Evolutionary conservation across 306 rosid genomes (phyloP), one percentile per base, ranked within the genome.

Genomic region (Pyrus bretschneideri): DNA sequence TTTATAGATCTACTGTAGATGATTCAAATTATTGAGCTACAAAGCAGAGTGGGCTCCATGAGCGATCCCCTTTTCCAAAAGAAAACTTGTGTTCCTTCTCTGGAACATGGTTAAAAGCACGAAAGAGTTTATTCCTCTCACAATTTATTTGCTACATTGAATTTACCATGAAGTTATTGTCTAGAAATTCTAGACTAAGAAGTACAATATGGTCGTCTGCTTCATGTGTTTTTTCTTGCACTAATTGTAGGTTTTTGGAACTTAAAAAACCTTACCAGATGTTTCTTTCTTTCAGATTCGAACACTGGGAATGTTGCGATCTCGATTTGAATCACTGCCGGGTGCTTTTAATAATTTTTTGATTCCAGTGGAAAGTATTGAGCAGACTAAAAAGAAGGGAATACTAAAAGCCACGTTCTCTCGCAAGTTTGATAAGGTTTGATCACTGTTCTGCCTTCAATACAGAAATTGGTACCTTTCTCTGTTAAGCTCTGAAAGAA

Each of bases 261-360:
- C 77, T 69, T 84, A 49, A 70, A 74, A 74, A 31, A 18, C 35
- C 49, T 11, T 51, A 73, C 42, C 71, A 60, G 74, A 52, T 81
- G 33, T 71, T 44, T 64, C 67, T 77, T 69, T 76, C 71, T 84
- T 84, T 77, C 84, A 95, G 98, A 95, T 95, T 83, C 96, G 98
- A 23, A 92, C 96, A 58, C 79, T 95, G 85, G 97, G 84, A 61
- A 83, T 95, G 82, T 83, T 95, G 76, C 84, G 97, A 81, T 88
- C 93, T 79, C 96, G 98, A 67, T 95, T 95, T 83, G 85, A 74
- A 44, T 79, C 98, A 44, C 88, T 95, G 75, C 98, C 98, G 3
- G 92, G 91, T 73, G 98, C 96, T 83, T 92, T 95, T 80, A 95
- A 92, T 85, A 89, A 78, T 66, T 40, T 86, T 81, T 90, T 95